These are phyloP conservation scores for Capsella bursapastoris DNA, from an alignment of 345 rosid genomes.

Conservation along the genomic window DNA sequence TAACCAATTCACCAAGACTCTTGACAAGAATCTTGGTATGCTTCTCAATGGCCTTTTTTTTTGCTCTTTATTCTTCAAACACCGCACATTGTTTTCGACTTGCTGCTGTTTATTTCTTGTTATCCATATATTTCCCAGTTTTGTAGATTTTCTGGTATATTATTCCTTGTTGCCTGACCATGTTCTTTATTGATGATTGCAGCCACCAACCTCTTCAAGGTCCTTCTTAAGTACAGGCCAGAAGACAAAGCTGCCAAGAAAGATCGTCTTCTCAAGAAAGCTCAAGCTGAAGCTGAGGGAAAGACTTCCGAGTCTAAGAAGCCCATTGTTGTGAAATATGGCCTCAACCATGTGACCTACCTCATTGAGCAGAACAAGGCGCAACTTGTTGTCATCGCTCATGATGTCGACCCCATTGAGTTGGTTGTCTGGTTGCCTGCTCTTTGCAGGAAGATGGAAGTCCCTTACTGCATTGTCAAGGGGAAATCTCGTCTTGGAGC, in stretches of 20 bases:
- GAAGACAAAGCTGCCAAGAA: slow-evolving; percentile 77
- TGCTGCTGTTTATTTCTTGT: background rate
- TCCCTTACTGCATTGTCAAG: slow-evolving; percentile 83
- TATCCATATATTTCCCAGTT: background rate
- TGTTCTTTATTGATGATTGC: slow-evolving; percentile 12
- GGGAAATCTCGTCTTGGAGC: slow-evolving; percentile 80
- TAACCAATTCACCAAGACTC: slow-evolving; percentile 90
- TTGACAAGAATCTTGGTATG: slow-evolving; percentile 84
- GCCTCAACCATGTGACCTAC: slow-evolving; percentile 76
- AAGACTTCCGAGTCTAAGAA: slow-evolving; percentile 66
- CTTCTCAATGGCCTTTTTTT: background rate
- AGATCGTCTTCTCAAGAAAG: slow-evolving; percentile 65
- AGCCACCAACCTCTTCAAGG: slow-evolving; percentile 67
- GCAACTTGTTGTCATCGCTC: slow-evolving; percentile 78
- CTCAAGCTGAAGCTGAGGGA: slow-evolving; percentile 76
- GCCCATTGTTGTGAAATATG: slow-evolving; percentile 74
- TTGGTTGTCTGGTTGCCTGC: slow-evolving; percentile 89
- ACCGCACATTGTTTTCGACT: background rate
- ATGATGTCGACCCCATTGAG: slow-evolving; percentile 88
- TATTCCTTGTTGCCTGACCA: background rate
- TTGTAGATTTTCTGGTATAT: background rate
- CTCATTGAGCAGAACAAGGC: slow-evolving; percentile 86
- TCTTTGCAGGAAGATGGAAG: slow-evolving; percentile 87
- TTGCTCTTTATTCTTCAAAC: background rate
- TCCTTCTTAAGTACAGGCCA: slow-evolving; percentile 69